Evolutionary conservation across 345 rosid genomes (phyloP).

Genomic region (Pugionium cornutum): DNA sequence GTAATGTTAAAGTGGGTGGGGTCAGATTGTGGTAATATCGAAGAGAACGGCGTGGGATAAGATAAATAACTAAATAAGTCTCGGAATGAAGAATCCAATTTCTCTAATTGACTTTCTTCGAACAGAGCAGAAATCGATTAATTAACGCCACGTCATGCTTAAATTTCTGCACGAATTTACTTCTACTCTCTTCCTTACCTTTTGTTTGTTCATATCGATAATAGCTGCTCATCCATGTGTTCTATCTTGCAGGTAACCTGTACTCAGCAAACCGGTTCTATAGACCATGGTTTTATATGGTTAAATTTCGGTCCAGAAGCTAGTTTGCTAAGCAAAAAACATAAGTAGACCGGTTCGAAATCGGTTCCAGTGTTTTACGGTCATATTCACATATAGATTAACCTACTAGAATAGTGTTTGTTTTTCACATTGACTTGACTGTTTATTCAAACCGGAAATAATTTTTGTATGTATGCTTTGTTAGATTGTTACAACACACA

Average conservation of each 20-base stretch:
- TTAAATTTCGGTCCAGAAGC: too few species aligned
- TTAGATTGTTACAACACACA: constrained; percentile 16
- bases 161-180: not conserved
- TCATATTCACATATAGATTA: not conserved
- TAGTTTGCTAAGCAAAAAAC: too few species aligned
- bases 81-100: constrained; percentile 20
- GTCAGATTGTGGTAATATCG: constrained; percentile 14
- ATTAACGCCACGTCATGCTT: not conserved
- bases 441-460: constrained; percentile 11
- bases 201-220: constrained; percentile 12
- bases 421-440: not conserved
- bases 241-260: too few species aligned
- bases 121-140: not conserved
- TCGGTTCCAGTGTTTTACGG: not conserved
- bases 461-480: not conserved
- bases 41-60: constrained; percentile 31
- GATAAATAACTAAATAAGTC: too few species aligned
- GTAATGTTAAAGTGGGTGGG: not conserved
- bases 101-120: constrained; percentile 17
- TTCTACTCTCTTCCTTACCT: constrained; percentile 9
- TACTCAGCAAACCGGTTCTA: not conserved
- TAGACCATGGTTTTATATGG: not conserved
- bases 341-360: not conserved
- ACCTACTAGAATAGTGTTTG: not conserved
- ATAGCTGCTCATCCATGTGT: not conserved